A percentile compares a stretch with the other conserved stretches of the same genome.
These are phyloP conservation scores for Hypoxylon fuscum DNA, from an alignment of 495 filamentous ascomycete species.

Conservation along the genomic window DNA sequence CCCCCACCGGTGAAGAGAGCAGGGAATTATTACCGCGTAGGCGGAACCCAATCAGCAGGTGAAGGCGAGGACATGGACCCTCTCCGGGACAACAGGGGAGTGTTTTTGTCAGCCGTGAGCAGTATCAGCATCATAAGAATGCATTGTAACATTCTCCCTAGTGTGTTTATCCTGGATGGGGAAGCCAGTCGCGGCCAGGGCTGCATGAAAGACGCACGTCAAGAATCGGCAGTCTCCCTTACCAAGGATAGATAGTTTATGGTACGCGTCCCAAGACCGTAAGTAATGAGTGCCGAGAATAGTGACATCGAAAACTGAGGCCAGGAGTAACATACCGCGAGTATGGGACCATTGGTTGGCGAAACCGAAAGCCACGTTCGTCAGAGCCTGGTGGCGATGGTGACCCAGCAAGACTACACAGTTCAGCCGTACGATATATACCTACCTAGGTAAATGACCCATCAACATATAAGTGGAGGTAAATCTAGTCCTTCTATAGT, in stretches of 20 bases:
- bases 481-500: neutral
- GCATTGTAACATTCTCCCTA: neutral
- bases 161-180: constrained; percentile 1
- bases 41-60: constrained; percentile 24
- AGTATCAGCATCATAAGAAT: neutral
- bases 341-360: constrained; percentile 7
- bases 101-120: neutral
- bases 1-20: constrained; percentile 5
- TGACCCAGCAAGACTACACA: too few relatives aligned
- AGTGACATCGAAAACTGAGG: neutral
- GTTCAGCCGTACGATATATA: too few relatives aligned
- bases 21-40: constrained; percentile 13
- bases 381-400: too few relatives aligned
- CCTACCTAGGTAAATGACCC: too few relatives aligned
- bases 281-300: neutral
- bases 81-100: constrained; percentile 1
- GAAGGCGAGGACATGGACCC: neutral
- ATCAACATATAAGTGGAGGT: neutral
- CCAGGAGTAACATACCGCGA: neutral
- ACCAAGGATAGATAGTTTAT: neutral
- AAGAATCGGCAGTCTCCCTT: neutral
- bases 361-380: constrained; percentile 5
- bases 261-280: neutral
- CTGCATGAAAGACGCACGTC: constrained; percentile 6
- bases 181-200: constrained; percentile 2